Base-by-base conservation (phyloP, 2,329 filamentous ascomycete species). In the Bimuria novae-zelandiae region DNA sequence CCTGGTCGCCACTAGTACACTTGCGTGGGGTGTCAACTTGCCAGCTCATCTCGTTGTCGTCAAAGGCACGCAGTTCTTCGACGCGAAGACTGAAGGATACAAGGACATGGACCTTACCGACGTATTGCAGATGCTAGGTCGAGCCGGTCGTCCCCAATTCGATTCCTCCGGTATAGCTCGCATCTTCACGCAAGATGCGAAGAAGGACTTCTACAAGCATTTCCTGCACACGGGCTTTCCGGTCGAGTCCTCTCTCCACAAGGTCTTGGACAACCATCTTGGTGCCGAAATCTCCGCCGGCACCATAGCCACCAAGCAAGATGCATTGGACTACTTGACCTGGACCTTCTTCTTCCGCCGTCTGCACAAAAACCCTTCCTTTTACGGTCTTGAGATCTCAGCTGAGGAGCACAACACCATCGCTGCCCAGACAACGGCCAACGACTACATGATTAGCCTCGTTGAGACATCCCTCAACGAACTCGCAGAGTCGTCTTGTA, bases 331-430 rank as follows among this genome's bases (percentile, higher is more conserved):
- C 74, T 99, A 99, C 70, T 78, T 99, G 48, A 99, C 94, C 0
- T 99, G 95, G 94, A 99, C 95, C 0, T 99, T 99, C 79, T 99
- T 99, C 83, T 99, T 99, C 82, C 86, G 95, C 2, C 84, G 94
- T 10, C 78, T 99, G 33, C 94, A 99, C 79, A 99, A 99, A 80
- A 99, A 99, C 65, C 94, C 94, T 1, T 96, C 92, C 0, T 99
- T 96, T 77, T 99, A 99, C 64, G 95, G 95, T 0, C 85, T 99
- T 0, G 89, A 97, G 70, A 94, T 99, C 39, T 90, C 90, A 0
- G 88, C 90, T 0, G 92, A 97, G 64, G 92, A 97, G 64, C 92
- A 97, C 75, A 95, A 92, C 70, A 92, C 88, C 7, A 86, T 92
- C 25, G 82, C 85, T 6, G 93, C 95, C 0, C 93, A 97, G 71